A percentile compares a stretch with the other conserved stretches of the same genome.
These are phyloP conservation scores for Fusarium decemcellulare DNA, from an alignment of 2,329 filamentous ascomycete species.

Conservation along the genomic window DNA sequence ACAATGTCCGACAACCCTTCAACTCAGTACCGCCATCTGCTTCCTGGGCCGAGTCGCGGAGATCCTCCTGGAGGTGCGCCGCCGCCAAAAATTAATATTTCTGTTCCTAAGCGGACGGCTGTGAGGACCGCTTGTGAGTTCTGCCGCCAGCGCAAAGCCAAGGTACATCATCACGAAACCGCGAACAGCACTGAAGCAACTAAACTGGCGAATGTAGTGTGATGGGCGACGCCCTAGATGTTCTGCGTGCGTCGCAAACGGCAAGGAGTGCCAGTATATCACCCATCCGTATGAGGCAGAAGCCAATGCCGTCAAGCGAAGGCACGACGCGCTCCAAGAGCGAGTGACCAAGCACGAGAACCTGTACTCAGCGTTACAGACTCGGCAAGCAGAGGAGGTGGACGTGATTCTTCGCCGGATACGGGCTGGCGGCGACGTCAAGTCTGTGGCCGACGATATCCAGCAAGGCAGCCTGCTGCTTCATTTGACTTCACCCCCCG, in stretches of 20 bases:
- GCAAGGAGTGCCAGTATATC: slow-evolving; percentile 28
- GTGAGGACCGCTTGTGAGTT: slow-evolving; percentile 33
- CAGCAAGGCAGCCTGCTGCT: neutral
- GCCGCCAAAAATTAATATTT: slow-evolving; percentile 21
- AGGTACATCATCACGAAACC: neutral
- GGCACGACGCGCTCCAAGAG: slow-evolving; percentile 23
- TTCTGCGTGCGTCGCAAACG: slow-evolving; percentile 16
- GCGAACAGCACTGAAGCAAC: neutral
- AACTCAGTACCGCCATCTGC: slow-evolving; percentile 11
- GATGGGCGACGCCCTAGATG: slow-evolving; percentile 30
- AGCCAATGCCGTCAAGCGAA: slow-evolving; percentile 19
- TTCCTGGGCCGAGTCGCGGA: slow-evolving; percentile 19
- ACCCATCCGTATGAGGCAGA: slow-evolving; percentile 21
- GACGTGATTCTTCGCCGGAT: slow-evolving; percentile 33
- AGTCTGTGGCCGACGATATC: slow-evolving; percentile 13
- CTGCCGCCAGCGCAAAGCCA: slow-evolving; percentile 36
- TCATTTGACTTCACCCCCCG: neutral
- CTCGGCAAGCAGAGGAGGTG: neutral
- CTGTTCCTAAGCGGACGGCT: slow-evolving; percentile 26
- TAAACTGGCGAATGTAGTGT: slow-evolving; percentile 22
- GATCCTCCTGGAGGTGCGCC: neutral
- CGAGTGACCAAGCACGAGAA: slow-evolving; percentile 15
- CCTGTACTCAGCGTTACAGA: slow-evolving; percentile 4
- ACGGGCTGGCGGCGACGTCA: slow-evolving; percentile 25
- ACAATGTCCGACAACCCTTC: slow-evolving; percentile 10